phyloP scores from a whole-genome alignment of 441 rosid species.

The Adansonia madagascariensis region DNA sequence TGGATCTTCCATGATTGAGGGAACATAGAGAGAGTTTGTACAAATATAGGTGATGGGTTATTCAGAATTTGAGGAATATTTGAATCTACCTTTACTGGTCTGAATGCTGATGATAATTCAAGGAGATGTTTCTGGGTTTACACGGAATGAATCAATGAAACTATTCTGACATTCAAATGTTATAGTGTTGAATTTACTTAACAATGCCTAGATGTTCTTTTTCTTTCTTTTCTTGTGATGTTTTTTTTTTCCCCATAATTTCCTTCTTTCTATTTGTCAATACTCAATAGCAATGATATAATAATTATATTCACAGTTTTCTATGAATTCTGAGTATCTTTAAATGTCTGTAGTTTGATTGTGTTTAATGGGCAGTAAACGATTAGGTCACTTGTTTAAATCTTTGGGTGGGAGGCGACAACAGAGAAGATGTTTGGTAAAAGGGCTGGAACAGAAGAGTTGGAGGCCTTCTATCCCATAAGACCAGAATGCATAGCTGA shows the following conservation, averaged over 20 bases:
- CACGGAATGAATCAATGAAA: background rate
- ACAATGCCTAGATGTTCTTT: background rate
- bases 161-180: background rate
- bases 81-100: slow-evolving; percentile 3
- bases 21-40: background rate
- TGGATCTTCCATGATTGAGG: background rate
- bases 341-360: slow-evolving; percentile 18
- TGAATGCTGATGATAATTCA: background rate
- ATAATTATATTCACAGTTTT: background rate
- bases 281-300: background rate
- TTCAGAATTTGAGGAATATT: slow-evolving; percentile 14
- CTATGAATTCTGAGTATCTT: background rate
- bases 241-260: background rate
- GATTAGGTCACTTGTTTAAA: slow-evolving; percentile 28
- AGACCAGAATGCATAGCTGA: slow-evolving; percentile 68
- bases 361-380: slow-evolving; percentile 22
- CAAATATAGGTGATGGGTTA: background rate
- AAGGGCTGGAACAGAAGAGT: slow-evolving; percentile 62
- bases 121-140: slow-evolving; percentile 1
- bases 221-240: background rate
- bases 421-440: slow-evolving; percentile 30
- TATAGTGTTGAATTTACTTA: background rate
- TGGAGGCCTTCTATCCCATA: slow-evolving; percentile 69
- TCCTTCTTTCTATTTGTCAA: background rate
- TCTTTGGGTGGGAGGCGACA: slow-evolving; percentile 39